These are phyloP conservation scores for Casuarina cunninghamiana DNA, from an alignment of 306 rosid genomes.

Conservation along the genomic window DNA sequence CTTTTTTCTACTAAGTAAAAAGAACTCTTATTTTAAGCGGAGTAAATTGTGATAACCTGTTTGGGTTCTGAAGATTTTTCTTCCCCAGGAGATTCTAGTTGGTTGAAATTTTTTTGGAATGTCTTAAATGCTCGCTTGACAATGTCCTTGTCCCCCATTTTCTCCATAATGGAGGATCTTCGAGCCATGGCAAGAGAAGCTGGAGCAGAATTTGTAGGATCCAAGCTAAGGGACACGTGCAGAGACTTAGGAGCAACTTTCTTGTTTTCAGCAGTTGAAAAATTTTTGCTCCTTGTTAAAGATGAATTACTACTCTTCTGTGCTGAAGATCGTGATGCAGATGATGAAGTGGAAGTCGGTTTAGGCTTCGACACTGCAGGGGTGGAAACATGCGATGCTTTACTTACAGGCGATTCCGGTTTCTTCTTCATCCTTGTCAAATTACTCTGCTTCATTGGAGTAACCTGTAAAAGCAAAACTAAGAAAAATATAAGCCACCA, in stretches of 20 bases:
- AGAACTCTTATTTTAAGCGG: neutral
- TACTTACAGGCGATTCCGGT: conserved; percentile 38
- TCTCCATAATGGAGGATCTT: conserved; percentile 79
- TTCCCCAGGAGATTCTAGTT: conserved; percentile 46
- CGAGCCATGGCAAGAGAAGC: conserved; percentile 48
- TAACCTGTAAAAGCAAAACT: conserved; percentile 47
- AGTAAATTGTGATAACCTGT: conserved; percentile 44
- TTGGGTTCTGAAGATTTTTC: conserved; percentile 45
- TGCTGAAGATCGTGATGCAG: conserved; percentile 43
- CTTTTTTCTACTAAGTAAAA: neutral
- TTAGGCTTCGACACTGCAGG: conserved; percentile 57
- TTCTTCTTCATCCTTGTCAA: conserved; percentile 61
- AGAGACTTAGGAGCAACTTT: conserved; percentile 56
- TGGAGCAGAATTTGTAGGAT: conserved; percentile 49
- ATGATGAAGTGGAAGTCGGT: conserved; percentile 33
- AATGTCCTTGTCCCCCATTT: conserved; percentile 92
- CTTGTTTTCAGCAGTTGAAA: conserved; percentile 45
- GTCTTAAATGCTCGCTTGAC: conserved; percentile 90
- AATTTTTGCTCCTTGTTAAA: conserved; percentile 43
- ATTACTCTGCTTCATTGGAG: conserved; percentile 46
- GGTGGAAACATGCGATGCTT: conserved; percentile 50
- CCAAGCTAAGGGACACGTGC: conserved; percentile 68
- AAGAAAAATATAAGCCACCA: conserved; percentile 21
- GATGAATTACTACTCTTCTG: conserved; percentile 49
- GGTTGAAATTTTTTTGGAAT: conserved; percentile 72